Conservation (phyloP, 148 eudicot genomes). For the Rhododendron williamsianum region DNA sequence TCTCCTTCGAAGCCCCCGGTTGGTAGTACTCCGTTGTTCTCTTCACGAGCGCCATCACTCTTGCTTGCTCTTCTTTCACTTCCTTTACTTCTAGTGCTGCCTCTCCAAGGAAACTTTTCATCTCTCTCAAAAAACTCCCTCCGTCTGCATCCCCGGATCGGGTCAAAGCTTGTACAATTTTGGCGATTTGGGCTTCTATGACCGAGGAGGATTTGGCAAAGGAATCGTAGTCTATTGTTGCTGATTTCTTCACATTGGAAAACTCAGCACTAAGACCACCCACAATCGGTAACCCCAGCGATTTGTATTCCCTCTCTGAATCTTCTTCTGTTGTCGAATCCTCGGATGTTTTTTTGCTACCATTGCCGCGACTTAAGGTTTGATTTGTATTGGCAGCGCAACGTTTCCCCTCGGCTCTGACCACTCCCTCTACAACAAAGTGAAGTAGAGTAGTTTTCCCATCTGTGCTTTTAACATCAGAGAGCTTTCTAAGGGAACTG, state of each 20-base stretch:
- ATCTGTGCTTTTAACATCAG: slow-evolving; percentile 79
- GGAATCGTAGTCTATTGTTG: slow-evolving; percentile 51
- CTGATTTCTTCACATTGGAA: slow-evolving; percentile 65
- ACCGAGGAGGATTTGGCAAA: slow-evolving; percentile 28
- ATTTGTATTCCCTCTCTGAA: slow-evolving; percentile 56
- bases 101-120: slow-evolving; percentile 49
- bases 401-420: slow-evolving; percentile 79
- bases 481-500: slow-evolving; percentile 60
- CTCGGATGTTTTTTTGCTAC: background rate
- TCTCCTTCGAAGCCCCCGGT: slow-evolving; percentile 65
- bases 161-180: slow-evolving; percentile 35
- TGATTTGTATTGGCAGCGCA: slow-evolving; percentile 43
- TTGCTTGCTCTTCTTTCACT: slow-evolving; percentile 49
- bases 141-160: slow-evolving; percentile 33
- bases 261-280: slow-evolving; percentile 76
- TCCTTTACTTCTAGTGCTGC: slow-evolving; percentile 52
- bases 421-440: slow-evolving; percentile 83
- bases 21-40: slow-evolving; percentile 75
- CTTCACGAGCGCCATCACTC: slow-evolving; percentile 59
- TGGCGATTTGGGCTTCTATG: slow-evolving; percentile 28
- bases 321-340: slow-evolving; percentile 43
- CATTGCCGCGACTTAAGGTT: slow-evolving; percentile 22
- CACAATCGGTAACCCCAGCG: slow-evolving; percentile 72
- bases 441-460: slow-evolving; percentile 80
- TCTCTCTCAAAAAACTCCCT: slow-evolving; percentile 44